Evolutionary conservation across 352 stramenopile genomes (phyloP).

Genomic region (Pythium monospermum): DNA sequence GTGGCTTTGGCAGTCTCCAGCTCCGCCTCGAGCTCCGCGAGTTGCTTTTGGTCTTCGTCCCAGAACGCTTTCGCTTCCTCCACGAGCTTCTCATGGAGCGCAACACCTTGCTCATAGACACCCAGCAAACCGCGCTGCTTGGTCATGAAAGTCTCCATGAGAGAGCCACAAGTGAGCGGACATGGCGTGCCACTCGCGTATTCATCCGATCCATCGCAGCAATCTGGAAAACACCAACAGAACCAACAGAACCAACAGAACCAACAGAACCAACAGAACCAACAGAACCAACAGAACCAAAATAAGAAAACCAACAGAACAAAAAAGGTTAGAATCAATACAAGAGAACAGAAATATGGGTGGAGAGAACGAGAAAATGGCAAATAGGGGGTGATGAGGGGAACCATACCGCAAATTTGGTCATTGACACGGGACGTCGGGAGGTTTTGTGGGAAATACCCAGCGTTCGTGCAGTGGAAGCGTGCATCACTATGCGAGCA

Average conservation of each 20-base stretch:
- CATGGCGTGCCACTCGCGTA: slow-evolving; percentile 51
- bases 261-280: too few relatives aligned
- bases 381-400: background rate
- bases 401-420: slow-evolving; percentile 55
- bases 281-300: too few relatives aligned
- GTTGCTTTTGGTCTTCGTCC: slow-evolving; percentile 16
- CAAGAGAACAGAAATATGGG: background rate
- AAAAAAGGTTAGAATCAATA: background rate
- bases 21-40: slow-evolving; percentile 20
- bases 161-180: slow-evolving; percentile 31
- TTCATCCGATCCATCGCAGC: slow-evolving; percentile 84
- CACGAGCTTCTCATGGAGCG: slow-evolving; percentile 35
- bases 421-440: slow-evolving; percentile 72
- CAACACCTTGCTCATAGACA: slow-evolving; percentile 59
- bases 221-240: too few relatives aligned
- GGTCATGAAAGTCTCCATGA: slow-evolving; percentile 34
- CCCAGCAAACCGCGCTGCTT: slow-evolving; percentile 65
- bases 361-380: background rate
- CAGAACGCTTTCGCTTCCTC: slow-evolving; percentile 27
- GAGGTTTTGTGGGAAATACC: slow-evolving; percentile 61
- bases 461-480: slow-evolving; percentile 73
- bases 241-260: too few relatives aligned
- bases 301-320: too few relatives aligned
- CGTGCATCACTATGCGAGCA: slow-evolving; percentile 54
- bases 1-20: slow-evolving; percentile 21